A percentile compares a stretch with the other conserved stretches of the same genome.
Evolutionary conservation across 1,284 basidiomycete genomes (phyloP).

Genomic region (Acaromyces ingoldii): DNA sequence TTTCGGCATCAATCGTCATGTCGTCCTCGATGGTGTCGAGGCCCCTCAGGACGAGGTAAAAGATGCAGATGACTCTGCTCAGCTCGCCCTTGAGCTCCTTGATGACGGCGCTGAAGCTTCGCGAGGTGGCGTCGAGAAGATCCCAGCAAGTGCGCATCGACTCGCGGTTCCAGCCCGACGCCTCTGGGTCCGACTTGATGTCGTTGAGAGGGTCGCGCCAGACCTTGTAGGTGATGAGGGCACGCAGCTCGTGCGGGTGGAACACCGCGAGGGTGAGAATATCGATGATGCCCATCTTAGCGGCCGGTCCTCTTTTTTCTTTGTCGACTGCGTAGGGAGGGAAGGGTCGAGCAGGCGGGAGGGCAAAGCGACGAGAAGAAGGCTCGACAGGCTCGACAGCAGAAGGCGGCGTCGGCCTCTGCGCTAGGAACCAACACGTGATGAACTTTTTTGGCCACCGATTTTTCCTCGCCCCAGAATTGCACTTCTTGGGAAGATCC

Average conservation of each 20-base stretch:
- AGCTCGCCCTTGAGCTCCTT: conserved; percentile 95
- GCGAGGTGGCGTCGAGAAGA: conserved; percentile 79
- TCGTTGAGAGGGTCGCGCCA: conserved; percentile 54
- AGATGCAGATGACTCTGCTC: conserved; percentile 80
- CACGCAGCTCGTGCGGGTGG: conserved; percentile 50
- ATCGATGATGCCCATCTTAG: conserved; percentile 1
- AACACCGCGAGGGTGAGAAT: conserved; percentile 17
- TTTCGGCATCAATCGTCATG: conserved; percentile 82
- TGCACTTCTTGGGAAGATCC: no score
- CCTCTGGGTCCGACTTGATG: conserved; percentile 49
- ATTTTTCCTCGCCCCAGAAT: no score
- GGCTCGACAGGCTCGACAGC: no score
- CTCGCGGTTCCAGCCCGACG: conserved; percentile 46
- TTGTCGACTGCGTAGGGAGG: no score
- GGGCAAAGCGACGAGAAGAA: no score
- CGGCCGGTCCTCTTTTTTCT: no score
- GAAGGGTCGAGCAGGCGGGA: no score
- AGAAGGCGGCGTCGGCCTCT: no score
- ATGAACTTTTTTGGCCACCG: no score
- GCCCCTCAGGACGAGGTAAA: conserved; percentile 88
- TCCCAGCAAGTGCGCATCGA: conserved; percentile 84
- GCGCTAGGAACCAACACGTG: no score
- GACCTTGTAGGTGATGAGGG: conserved; percentile 52
- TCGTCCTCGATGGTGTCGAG: conserved; percentile 98
- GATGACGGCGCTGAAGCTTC: conserved; percentile 89